Base-by-base conservation (phyloP, 495 filamentous ascomycete species). In the Achaetomiella virescens region DNA sequence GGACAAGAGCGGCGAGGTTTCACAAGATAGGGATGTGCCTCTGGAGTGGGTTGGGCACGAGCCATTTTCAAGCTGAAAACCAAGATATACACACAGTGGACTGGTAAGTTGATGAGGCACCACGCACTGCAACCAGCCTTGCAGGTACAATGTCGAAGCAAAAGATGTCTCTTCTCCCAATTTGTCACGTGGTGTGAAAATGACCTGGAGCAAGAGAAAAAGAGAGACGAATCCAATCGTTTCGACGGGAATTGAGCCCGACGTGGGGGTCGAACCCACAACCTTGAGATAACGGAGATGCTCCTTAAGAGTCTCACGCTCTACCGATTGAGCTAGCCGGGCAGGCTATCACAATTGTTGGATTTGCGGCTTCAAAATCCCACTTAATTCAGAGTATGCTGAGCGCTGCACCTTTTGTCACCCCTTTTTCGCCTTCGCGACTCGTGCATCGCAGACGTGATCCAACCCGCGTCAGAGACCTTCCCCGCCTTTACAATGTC, bases 281-380 rank as follows among this genome's bases (percentile, higher is more conserved):
- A 58, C 55, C 55, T 58, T 58, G 55, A 58, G 55, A 58, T 58
- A 35, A 38, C 54, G 47, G 54, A 57, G 54, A 41, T 21, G 17
- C 47, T 58, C 45, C 45, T 84, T 86, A 86, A 86, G 83, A 86
- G 83, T 85, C 84, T 84, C 80, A 85, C 83, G 84, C 84, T 86
- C 83, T 85, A 84, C 83, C 83, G 83, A 87, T 85, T 86, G 84
- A 87, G 83, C 83, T 86, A 86, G 81, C 82, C 68, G 63, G 66
- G 66, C 66, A 44, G 48, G 48, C 35, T 51, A 29, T n/a, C 6
- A 29, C 6, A 22, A 10, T 22, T 52, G 40, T 33, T 41, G 46
- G 17, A 22, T 17, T 35, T 11, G 8, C 2, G 35, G 5, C 48
- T 4, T 24, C 21, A 0, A 1, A 2, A 2, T 8, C 4, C 2